phyloP scores from a whole-genome alignment of 1,284 basidiomycete species.

The Sporisorium iseilematis-ciliati region DNA sequence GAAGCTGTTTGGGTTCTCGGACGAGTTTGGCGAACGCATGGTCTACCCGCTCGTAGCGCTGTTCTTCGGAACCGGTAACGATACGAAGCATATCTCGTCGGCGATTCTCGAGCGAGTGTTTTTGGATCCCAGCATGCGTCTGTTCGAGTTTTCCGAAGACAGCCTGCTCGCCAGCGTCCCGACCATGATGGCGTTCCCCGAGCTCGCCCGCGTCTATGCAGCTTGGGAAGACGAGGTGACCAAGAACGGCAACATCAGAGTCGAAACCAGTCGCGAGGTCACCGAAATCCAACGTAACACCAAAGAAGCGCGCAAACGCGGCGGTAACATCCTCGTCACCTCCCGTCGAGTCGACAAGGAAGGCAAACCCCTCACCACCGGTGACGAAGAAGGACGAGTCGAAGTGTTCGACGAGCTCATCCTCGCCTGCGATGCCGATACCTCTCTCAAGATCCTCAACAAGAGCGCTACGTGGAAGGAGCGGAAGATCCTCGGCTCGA shows the following conservation, averaged over 20 bases:
- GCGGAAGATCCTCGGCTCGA: constrained; percentile 75
- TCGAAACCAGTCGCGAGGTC: constrained; percentile 73
- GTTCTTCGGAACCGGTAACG: constrained; percentile 77
- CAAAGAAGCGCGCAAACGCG: constrained; percentile 41
- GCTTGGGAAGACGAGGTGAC: constrained; percentile 73
- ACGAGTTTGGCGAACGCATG: constrained; percentile 75
- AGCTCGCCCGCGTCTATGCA: constrained; percentile 73
- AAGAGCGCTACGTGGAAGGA: constrained; percentile 75
- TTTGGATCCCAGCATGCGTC: constrained; percentile 75
- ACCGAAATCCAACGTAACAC: constrained; percentile 69
- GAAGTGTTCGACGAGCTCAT: constrained; percentile 78
- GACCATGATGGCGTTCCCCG: constrained; percentile 71
- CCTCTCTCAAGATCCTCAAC: constrained; percentile 75
- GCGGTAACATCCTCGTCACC: constrained; percentile 56
- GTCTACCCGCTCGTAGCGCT: constrained; percentile 76
- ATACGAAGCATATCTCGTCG: constrained; percentile 75
- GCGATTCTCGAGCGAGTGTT: constrained; percentile 76
- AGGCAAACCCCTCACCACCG: constrained; percentile 42
- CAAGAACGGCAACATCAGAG: constrained; percentile 72
- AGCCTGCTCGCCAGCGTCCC: constrained; percentile 71
- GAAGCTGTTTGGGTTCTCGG: constrained; percentile 59
- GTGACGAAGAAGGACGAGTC: constrained; percentile 49
- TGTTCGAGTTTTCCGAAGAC: constrained; percentile 60
- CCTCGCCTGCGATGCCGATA: constrained; percentile 75
- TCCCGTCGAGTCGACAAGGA: constrained; percentile 49